phyloP scores from a whole-genome alignment of 495 filamentous ascomycete species.

The Melanomma pulvis-pyrius region DNA sequence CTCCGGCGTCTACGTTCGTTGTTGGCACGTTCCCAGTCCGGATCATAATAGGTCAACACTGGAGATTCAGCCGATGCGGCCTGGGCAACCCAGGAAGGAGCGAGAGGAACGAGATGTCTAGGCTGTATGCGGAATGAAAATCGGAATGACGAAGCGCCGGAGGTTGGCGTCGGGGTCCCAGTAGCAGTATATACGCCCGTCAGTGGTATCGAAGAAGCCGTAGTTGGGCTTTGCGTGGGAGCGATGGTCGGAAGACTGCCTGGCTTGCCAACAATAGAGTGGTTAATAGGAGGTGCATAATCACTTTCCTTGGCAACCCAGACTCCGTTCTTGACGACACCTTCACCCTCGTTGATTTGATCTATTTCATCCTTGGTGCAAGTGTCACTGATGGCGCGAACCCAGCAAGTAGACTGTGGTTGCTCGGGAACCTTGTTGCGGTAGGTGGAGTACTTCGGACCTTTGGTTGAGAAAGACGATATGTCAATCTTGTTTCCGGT shows the following conservation, averaged over 20 bases:
- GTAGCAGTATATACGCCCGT: conserved; percentile 49
- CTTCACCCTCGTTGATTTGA: conserved; percentile 49
- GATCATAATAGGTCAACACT: background rate
- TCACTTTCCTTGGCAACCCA: conserved; percentile 55
- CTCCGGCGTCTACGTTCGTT: too few relatives aligned
- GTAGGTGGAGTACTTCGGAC: conserved; percentile 53
- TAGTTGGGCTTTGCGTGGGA: conserved; percentile 14
- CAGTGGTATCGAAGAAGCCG: conserved; percentile 15
- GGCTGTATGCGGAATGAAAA: conserved; percentile 1
- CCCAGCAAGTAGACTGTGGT: conserved; percentile 53
- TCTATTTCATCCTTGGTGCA: conserved; percentile 55
- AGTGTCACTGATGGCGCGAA: conserved; percentile 54
- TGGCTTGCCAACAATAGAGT: conserved; percentile 44
- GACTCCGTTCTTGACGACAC: conserved; percentile 53
- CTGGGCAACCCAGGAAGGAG: too few relatives aligned
- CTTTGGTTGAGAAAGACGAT: conserved; percentile 56
- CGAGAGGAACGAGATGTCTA: background rate
- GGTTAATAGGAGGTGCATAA: conserved; percentile 44
- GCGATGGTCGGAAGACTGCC: conserved; percentile 32
- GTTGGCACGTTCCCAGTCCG: background rate
- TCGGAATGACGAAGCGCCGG: conserved; percentile 22
- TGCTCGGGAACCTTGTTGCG: conserved; percentile 40
- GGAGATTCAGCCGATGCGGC: background rate
- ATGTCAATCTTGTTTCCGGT: conserved; percentile 56
- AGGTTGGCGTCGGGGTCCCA: conserved; percentile 37